Base-by-base conservation (phyloP, 2,329 filamentous ascomycete genomes). In the Biscogniauxia mediterranea region DNA sequence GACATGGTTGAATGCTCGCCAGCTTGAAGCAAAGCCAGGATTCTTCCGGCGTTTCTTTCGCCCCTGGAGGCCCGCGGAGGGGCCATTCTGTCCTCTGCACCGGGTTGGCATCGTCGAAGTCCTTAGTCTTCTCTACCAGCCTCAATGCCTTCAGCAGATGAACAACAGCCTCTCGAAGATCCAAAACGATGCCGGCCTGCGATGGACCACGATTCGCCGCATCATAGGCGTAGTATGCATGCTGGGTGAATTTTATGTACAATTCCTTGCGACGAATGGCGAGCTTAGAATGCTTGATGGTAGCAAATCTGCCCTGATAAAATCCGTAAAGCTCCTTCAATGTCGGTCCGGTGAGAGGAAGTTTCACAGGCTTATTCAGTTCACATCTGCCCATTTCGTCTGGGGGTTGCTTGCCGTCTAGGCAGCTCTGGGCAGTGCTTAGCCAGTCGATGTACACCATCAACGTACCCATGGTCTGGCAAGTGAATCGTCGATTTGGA, bases 1-100 rank as follows among this genome's bases (percentile, higher is more conserved):
- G 63, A 58, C 66, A 66, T 7, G 66, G 69, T n/a, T 64, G 63
- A 13, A 71, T 60, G 53, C 68, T 69, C 42, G 67, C 60, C 8
- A 71, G 55, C 55, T 70, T 71, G 54, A 70, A 70, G 23, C 64
- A 52, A 17, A 64, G 42, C 69, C 69, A 71, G 25, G 63, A 64
- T n/a, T 68, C 62, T 8, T 25, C 56, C 2, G 68, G 66, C 2
- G 64, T 54, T 19, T 42, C 57, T 9, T 58, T 53, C 4, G 52
- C 54, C 42, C 49, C 38, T 4, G 54, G 15, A 9, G 52, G 54
- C 46, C 66, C 56, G 1, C 9, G 21, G 15, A 54, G 62, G 21
- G 65, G 66, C 9, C 71, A 64, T 56, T 73, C 70, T 2, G 54
- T 64, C 60, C 64, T 66, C 20, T 66, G 59, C 3, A 73, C 61